Conservation (phyloP, 2,329 filamentous ascomycete species). For the Venturiaceae sp. region DNA sequence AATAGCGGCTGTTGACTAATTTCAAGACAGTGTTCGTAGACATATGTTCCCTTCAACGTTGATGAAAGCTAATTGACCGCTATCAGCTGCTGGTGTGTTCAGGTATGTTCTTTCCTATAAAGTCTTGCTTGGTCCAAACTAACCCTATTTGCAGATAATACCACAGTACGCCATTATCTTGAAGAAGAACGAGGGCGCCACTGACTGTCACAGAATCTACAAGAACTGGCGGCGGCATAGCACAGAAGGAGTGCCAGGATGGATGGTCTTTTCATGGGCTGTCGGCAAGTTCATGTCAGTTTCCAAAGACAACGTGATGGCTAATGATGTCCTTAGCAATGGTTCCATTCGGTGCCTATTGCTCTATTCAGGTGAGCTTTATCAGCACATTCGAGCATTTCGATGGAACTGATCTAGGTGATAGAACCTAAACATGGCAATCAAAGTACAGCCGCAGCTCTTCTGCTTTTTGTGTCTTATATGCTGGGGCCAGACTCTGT, state of each 20-base stretch:
- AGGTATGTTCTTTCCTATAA: background rate
- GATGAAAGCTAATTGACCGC: background rate
- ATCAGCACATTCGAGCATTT: background rate
- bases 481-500: slow-evolving; percentile 42
- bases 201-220: slow-evolving; percentile 37
- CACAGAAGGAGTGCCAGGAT: slow-evolving; percentile 49
- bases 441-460: slow-evolving; percentile 45
- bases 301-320: background rate
- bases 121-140: background rate
- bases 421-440: slow-evolving; percentile 45
- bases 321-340: slow-evolving; percentile 23
- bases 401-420: background rate
- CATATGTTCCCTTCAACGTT: background rate
- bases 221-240: slow-evolving; percentile 51
- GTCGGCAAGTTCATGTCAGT: slow-evolving; percentile 28
- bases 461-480: slow-evolving; percentile 40
- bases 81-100: slow-evolving; percentile 3
- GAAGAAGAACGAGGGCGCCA: background rate
- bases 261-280: slow-evolving; percentile 58
- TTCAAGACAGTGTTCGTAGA: background rate
- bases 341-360: slow-evolving; percentile 43
- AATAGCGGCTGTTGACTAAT: background rate
- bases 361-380: slow-evolving; percentile 35
- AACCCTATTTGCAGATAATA: background rate
- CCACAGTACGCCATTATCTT: slow-evolving; percentile 1